These are phyloP conservation scores for Phytopythium sindhum DNA, from an alignment of 352 stramenopile genomes.

Conservation along the genomic window DNA sequence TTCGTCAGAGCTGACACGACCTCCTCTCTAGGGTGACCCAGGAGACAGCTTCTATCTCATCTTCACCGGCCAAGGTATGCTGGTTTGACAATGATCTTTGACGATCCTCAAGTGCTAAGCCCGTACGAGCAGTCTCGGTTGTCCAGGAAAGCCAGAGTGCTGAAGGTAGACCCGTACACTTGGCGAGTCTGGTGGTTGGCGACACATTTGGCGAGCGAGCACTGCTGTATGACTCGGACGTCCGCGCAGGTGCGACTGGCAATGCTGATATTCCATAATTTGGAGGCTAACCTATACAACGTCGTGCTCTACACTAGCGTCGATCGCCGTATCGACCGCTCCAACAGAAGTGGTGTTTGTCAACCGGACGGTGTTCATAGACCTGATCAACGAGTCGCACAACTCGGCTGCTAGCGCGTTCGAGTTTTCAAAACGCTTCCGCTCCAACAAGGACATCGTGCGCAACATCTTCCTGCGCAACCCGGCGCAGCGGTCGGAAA, in stretches of 20 bases:
- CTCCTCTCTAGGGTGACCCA: slow-evolving; percentile 46
- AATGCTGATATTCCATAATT: neutral
- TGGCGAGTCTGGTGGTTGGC: slow-evolving; percentile 43
- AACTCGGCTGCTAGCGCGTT: slow-evolving; percentile 40
- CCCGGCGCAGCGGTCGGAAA: slow-evolving; percentile 66
- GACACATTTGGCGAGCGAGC: slow-evolving; percentile 80
- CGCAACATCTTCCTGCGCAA: slow-evolving; percentile 79
- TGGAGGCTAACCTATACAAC: neutral
- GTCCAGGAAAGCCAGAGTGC: neutral
- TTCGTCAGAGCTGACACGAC: neutral
- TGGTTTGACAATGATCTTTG: neutral
- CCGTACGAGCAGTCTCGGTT: neutral
- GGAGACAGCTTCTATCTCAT: slow-evolving; percentile 81
- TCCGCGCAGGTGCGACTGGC: slow-evolving; percentile 41
- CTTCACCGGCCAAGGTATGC: slow-evolving; percentile 59
- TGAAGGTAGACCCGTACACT: slow-evolving; percentile 19
- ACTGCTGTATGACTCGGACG: slow-evolving; percentile 54
- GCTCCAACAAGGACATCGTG: slow-evolving; percentile 86
- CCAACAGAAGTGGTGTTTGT: slow-evolving; percentile 65
- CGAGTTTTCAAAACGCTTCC: slow-evolving; percentile 76
- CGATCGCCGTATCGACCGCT: slow-evolving; percentile 46
- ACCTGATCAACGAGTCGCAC: slow-evolving; percentile 62
- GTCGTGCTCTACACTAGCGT: slow-evolving; percentile 24
- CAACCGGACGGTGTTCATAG: slow-evolving; percentile 60
- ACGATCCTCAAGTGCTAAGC: neutral